A percentile compares a stretch with the other conserved stretches of the same genome.
phyloP scores from a whole-genome alignment of 2,329 filamentous ascomycete genomes.

The Diaporthe aspalathi region DNA sequence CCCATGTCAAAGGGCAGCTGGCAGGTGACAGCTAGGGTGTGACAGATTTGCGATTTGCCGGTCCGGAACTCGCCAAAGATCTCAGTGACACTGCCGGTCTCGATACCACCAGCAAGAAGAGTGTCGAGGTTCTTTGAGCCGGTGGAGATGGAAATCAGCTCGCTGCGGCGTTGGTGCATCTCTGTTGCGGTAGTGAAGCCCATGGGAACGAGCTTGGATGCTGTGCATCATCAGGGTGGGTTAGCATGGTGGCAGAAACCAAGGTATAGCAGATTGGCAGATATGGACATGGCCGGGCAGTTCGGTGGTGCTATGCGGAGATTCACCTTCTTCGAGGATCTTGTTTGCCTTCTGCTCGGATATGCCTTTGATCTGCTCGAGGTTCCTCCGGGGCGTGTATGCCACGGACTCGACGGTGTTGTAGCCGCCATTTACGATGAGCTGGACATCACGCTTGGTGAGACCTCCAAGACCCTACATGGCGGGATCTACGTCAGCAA shows the following conservation, averaged over 20 bases:
- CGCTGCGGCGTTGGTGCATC: slow-evolving; percentile 96
- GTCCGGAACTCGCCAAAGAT: slow-evolving; percentile 98
- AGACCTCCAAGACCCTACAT: slow-evolving; percentile 83
- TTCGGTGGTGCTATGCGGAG: background rate
- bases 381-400: slow-evolving; percentile 83
- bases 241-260: background rate
- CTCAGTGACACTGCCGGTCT: slow-evolving; percentile 98
- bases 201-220: slow-evolving; percentile 97
- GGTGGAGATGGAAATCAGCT: slow-evolving; percentile 97
- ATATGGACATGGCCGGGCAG: background rate
- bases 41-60: slow-evolving; percentile 98
- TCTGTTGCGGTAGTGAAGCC: slow-evolving; percentile 99
- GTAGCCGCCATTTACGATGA: slow-evolving; percentile 90
- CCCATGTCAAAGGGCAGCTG: slow-evolving; percentile 99
- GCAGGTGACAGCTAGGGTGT: slow-evolving; percentile 97
- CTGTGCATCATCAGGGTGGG: slow-evolving; percentile 61
- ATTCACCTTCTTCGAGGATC: slow-evolving; percentile 84
- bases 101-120: slow-evolving; percentile 90
- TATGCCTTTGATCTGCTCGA: slow-evolving; percentile 98
- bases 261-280: slow-evolving; percentile 19
- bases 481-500: background rate
- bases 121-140: slow-evolving; percentile 98
- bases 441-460: slow-evolving; percentile 94
- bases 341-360: slow-evolving; percentile 97
- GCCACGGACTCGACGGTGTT: slow-evolving; percentile 97